phyloP scores from a whole-genome alignment of 2,329 filamentous ascomycete genomes.

The Talaromyces sp. region DNA sequence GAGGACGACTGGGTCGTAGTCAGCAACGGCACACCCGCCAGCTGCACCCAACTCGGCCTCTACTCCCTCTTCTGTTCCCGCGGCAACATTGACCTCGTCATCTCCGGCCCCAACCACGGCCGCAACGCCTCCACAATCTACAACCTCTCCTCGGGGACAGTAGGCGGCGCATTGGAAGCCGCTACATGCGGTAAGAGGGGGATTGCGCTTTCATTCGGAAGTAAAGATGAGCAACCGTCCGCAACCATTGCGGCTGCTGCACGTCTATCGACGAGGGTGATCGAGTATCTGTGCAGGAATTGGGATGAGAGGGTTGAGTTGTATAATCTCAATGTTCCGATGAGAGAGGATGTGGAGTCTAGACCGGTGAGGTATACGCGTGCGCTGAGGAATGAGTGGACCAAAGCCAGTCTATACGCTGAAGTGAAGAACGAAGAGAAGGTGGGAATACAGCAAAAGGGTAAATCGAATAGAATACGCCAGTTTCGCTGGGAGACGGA shows the following conservation, averaged over 20 bases:
- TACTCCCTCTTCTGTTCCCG: constrained; percentile 71
- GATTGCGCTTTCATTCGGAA: constrained; percentile 82
- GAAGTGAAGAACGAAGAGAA: constrained; percentile 55
- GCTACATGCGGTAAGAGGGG: constrained; percentile 65
- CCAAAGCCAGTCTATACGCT: constrained; percentile 72
- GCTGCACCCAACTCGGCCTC: constrained; percentile 73
- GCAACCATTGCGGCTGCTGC: constrained; percentile 72
- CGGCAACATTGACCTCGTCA: constrained; percentile 68
- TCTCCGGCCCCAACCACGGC: constrained; percentile 76
- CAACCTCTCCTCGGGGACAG: constrained; percentile 69
- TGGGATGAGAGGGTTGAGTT: constrained; percentile 73
- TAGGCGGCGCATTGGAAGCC: constrained; percentile 74
- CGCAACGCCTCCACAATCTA: constrained; percentile 77
- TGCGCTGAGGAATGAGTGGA: constrained; percentile 86
- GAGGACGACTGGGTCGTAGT: constrained; percentile 61
- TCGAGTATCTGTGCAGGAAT: constrained; percentile 69
- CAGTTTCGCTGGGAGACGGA: constrained; percentile 89
- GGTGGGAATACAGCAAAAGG: constrained; percentile 22
- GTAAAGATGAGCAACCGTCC: constrained; percentile 73
- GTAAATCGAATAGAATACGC: constrained; percentile 52
- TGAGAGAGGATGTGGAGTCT: constrained; percentile 68
- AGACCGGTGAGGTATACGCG: constrained; percentile 71
- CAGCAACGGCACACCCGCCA: constrained; percentile 73
- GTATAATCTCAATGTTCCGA: constrained; percentile 82
- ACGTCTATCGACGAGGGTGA: constrained; percentile 67